Evolutionary conservation across 1,284 basidiomycete genomes (phyloP), one percentile per base, ranked within the genome.

Genomic region (Cutaneotrichosporon sp.): DNA sequence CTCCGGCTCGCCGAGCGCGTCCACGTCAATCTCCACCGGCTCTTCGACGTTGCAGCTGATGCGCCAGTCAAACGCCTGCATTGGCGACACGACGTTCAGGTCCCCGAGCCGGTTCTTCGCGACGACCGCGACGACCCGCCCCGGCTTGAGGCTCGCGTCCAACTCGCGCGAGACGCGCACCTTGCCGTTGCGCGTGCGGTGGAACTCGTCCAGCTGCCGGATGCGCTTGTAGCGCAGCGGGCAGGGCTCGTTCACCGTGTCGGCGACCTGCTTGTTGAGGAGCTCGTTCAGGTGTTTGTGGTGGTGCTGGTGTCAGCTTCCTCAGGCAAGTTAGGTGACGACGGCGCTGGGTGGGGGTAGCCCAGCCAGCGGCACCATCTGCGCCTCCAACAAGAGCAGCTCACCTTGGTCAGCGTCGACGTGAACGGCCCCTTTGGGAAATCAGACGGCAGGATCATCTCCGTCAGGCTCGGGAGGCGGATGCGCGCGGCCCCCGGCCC

Each of bases 21-120:
- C 38, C 18, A 42, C 18, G 18, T 42, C 38, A 18, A 79, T 70
- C 20, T 76, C 64, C 55, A 76, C 69, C 63, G 79, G 78, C 53
- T 73, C 83, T 84, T 99, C 95, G 24, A 90, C 77, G 75, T 87
- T 97, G 25, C 97, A 90, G 71, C 90, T 94, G 22, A 99, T 84
- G 56, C 97, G 83, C 88, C 92, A 98, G 80, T 99, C 95, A 55
- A 91, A 92, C 1, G 82, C 76, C 46, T 88, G 82, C 72, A 90
- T 89, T 3, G 95, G 95, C 70, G 87, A 88, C 76, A 86, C 89
- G 36, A 99, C 83, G 76, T 98, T 92, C 72, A 99, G 79, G 78
- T 95, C 88, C 11, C 88, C 94, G 24, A 99, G 81, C 50, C 93
- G 84, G 33, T 88, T 82, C 79, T 99, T 99, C 66, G 84, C 84